Conservation (phyloP, 352 stramenopile genomes). For the Bremia lactucae region DNA sequence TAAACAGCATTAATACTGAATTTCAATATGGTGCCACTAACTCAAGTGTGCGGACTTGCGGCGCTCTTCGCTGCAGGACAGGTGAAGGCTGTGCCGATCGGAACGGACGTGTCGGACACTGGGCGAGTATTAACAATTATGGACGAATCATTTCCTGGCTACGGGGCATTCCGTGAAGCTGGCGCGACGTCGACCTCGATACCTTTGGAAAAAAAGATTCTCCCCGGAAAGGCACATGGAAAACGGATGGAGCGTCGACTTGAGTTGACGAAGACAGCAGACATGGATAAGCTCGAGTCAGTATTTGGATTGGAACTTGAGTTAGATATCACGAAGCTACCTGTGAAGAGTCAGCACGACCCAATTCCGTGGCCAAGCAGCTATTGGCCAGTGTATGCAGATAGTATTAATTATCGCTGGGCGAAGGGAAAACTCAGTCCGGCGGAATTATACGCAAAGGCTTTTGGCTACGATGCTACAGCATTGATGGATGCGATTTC, state of each 20-base stretch:
- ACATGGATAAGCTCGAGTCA: conserved; percentile 39
- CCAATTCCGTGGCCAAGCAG: conserved; percentile 52
- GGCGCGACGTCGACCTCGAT: conserved; percentile 11
- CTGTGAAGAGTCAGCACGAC: conserved; percentile 28
- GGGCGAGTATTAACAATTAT: conserved; percentile 19
- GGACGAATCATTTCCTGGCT: conserved; percentile 21
- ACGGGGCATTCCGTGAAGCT: conserved; percentile 10
- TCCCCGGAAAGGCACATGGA: conserved; percentile 8
- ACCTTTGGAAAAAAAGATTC: too few species aligned
- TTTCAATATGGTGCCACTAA: conserved; percentile 24
- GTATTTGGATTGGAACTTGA: conserved; percentile 37
- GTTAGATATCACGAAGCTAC: conserved; percentile 40
- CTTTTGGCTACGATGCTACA: conserved; percentile 33
- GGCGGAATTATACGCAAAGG: conserved; percentile 38
- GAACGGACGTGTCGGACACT: conserved; percentile 16
- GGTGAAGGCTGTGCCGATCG: conserved; percentile 13
- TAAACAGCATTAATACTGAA: conserved; percentile 10
- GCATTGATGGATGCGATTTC: conserved; percentile 40
- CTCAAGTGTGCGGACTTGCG: conserved; percentile 15
- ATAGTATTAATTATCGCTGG: conserved; percentile 59
- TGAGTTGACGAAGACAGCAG: conserved; percentile 27
- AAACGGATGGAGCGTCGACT: conserved; percentile 10
- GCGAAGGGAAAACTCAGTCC: conserved; percentile 23
- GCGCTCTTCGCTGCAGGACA: conserved; percentile 7
- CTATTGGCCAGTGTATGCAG: conserved; percentile 55